Base-by-base conservation (phyloP, 129 eudicot genomes). In the Helichrysum umbraculigerum region DNA sequence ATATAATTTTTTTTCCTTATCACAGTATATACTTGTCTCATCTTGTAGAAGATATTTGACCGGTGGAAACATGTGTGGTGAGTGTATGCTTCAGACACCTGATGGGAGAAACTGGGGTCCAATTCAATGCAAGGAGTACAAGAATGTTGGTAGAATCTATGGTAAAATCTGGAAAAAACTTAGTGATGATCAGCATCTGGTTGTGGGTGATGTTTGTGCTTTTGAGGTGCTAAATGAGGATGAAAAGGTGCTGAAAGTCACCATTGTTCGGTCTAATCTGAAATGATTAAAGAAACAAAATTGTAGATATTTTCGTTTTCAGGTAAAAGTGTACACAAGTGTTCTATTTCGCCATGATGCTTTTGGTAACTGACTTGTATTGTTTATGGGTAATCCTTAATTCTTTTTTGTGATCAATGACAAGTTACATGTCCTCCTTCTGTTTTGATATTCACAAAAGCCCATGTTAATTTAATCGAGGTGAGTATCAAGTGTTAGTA, bases 191-290 rank as follows among this genome's bases (percentile, higher is more conserved):
- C 76, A 77, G 74, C 22, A 32, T 10, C 22, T 85, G 72, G 60
- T 11, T 51, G 29, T 73, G 7, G 88, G 85, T 10, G 83, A 84
- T 52, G 80, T 68, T 61, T 77, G 83, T 58, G 62, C 73, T 15
- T 73, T 84, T 68, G 72, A 81, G 70, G 35, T 77, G 66, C 25
- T 34, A 14, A 30, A 77, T 37, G 74, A 54, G 15, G 3, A 39
- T 3, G 68, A 73, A 25, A 66, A 54, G 9, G 58, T 51, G 58
- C 58, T 3, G 58, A 51, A 51, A 16, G 58, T 51, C 58, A 14
- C 58, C 20, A 16, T 16, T 20, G 6, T n/a, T 51, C 6, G 1
- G 28, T 25, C 28, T 25, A 25, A 25, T 25, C 28, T 25, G 28
- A 25, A 25, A 25, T 25, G 28, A 1, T 0, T 1, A 0, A 25